Evolutionary conservation across 2,329 filamentous ascomycete genomes (phyloP), one percentile per base, ranked within the genome.

Genomic region (Cytospora leucostoma): DNA sequence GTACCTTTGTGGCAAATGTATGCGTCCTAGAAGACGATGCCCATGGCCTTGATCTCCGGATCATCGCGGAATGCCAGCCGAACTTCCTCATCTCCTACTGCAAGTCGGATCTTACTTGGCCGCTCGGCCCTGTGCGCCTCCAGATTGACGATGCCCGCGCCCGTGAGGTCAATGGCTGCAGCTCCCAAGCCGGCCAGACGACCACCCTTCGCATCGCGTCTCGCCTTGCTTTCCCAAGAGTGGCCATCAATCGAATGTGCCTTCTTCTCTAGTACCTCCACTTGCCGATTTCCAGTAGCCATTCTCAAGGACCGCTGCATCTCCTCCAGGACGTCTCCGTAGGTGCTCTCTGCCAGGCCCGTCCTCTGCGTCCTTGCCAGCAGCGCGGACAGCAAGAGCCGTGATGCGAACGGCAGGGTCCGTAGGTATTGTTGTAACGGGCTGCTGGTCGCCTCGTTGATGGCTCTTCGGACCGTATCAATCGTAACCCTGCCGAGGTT

Each of bases 391-490:
- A 99, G 86, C 69, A 98, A 88, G 40, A 98, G 80, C 72, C 97
- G 97, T 13, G 89, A 88, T 33, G 88, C 84, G 50, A 97, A 82
- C 0, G 95, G 92, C 27, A 98, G 84, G 19, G 88, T 85, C 56
- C 92, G 90, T 40, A 99, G 84, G 72, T 93, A 93, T 73, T 95
- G 92, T 73, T 97, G 94, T 63, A 97, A 80, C 2, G 95, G 95
- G 62, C 92, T 97, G 4, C 91, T 93, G 0, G 94, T 98, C 6
- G 94, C 93, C 78, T 99, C 95, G 71, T 91, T 91, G 75, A 99
- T 98, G 40, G 95, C 95, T 72, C 91, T 88, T 75, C 96, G 96
- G 74, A 98, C 90, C 4, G 92, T 97, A 59, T 90, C 88, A 71
- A 98, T 97, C 1, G 93, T 97, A 49, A 99, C 95, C 58, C 88